Conservation (phyloP, 2,329 filamentous ascomycete species). For the Aureobasidium leucospermi region DNA sequence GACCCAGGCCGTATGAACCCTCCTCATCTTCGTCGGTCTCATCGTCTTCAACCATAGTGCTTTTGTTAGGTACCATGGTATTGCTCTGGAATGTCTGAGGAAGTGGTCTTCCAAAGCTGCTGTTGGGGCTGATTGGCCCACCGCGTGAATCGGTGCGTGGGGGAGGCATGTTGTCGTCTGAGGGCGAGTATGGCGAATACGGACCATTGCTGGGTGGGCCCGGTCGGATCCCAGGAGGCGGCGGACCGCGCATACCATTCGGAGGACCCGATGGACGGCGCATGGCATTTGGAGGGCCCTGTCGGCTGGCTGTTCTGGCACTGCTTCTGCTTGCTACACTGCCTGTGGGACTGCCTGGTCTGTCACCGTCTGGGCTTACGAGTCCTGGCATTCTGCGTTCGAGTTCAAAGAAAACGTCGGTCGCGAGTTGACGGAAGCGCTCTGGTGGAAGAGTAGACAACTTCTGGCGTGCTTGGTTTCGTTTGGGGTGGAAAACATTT, state of each 20-base stretch:
- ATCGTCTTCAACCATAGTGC: constrained; percentile 93
- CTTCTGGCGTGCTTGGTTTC: constrained; percentile 95
- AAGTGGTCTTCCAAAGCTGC: constrained; percentile 67
- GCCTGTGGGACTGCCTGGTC: constrained; percentile 59
- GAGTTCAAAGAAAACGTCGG: constrained; percentile 91
- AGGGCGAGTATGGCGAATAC: constrained; percentile 26
- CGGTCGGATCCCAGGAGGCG: constrained; percentile 13
- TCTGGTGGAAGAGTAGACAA: constrained; percentile 81
- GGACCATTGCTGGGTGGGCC: constrained; percentile 6
- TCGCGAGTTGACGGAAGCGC: constrained; percentile 84
- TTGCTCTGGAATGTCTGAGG: constrained; percentile 91
- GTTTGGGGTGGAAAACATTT: constrained; percentile 86
- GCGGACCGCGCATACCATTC: constrained; percentile 22
- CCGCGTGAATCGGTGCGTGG: constrained; percentile 32
- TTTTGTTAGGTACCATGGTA: constrained; percentile 95
- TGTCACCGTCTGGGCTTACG: constrained; percentile 58
- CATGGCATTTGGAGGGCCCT: constrained; percentile 27
- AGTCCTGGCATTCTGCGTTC: constrained; percentile 86
- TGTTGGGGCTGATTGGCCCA: constrained; percentile 14
- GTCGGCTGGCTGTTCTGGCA: constrained; percentile 15
- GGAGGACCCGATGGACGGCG: constrained; percentile 29
- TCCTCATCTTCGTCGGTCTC: constrained; percentile 63
- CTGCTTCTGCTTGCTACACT: constrained; percentile 45
- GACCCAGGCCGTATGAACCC: constrained; percentile 52
- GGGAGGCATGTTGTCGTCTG: constrained; percentile 37